phyloP scores from a whole-genome alignment of 805 yeast species.

The Candida fluviatilis region DNA sequence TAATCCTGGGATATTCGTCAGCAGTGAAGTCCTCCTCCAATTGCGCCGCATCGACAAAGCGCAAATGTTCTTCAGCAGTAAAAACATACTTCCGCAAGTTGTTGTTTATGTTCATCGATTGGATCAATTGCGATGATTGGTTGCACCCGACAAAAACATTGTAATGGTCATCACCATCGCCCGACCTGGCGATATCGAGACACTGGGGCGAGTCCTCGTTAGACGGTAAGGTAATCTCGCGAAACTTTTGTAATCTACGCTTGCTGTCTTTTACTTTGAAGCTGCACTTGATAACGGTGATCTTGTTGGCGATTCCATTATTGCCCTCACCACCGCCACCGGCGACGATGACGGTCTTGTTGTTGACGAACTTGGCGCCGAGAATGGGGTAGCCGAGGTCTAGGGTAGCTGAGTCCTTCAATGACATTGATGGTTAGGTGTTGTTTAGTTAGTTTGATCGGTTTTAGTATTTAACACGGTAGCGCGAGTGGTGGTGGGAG shows the following conservation, averaged over 20 bases:
- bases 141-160: constrained; percentile 73
- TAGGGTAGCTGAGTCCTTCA: constrained; percentile 31
- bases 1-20: constrained; percentile 59
- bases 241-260: constrained; percentile 47
- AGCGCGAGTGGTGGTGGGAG: too few species aligned
- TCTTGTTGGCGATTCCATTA: constrained; percentile 81
- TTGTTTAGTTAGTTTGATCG: too few species aligned
- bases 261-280: constrained; percentile 44
- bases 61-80: constrained; percentile 54
- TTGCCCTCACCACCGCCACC: constrained; percentile 98
- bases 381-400: constrained; percentile 73
- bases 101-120: constrained; percentile 56
- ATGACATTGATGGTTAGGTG: constrained; percentile 29
- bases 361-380: constrained; percentile 67
- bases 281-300: constrained; percentile 60
- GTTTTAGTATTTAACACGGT: too few species aligned
- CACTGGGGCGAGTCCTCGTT: constrained; percentile 89
- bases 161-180: constrained; percentile 29
- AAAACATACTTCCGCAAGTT: constrained; percentile 67
- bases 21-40: constrained; percentile 40
- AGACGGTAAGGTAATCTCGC: constrained; percentile 57
- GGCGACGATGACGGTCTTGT: constrained; percentile 59
- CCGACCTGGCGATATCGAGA: constrained; percentile 46
- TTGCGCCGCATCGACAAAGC: constrained; percentile 58
- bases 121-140: constrained; percentile 54